A percentile compares a stretch with the other conserved stretches of the same genome.
Conservation (phyloP, 1,139 yeast genomes). For the Pichia sp. region DNA sequence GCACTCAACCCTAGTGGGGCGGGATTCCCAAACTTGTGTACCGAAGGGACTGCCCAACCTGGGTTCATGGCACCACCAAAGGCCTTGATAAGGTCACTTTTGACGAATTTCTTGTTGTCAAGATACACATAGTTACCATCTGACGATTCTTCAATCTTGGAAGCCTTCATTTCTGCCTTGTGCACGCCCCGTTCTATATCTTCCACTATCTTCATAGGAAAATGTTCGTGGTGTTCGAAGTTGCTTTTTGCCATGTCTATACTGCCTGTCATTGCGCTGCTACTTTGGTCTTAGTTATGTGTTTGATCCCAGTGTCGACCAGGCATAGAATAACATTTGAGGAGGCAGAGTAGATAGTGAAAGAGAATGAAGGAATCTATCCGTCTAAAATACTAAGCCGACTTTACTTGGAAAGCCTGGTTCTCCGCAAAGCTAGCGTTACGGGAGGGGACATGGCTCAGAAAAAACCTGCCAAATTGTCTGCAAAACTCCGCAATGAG, state of each 20-base stretch:
- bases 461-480: not conserved
- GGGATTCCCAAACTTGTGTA: conserved; percentile 77
- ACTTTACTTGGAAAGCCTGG: not conserved
- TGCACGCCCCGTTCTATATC: conserved; percentile 3
- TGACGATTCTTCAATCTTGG: conserved; percentile 3
- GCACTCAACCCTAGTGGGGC: conserved; percentile 84
- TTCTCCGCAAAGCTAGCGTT: conserved; percentile 1
- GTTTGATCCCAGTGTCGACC: no score
- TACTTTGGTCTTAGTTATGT: not conserved
- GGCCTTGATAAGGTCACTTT: conserved; percentile 56
- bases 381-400: not conserved
- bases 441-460: not conserved
- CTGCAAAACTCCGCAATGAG: not conserved
- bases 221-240: conserved; percentile 7
- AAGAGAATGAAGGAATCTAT: not conserved
- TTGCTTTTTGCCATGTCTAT: not conserved
- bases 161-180: not conserved
- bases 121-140: conserved; percentile 58
- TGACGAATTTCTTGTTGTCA: conserved; percentile 66
- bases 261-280: not conserved
- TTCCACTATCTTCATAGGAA: not conserved
- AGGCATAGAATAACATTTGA: not conserved
- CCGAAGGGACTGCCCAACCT: conserved; percentile 59
- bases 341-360: not conserved
- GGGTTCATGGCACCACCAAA: conserved; percentile 71